Evolutionary conservation across 768 basidiomycete genomes (phyloP).

Genomic region (Collybia nuda): DNA sequence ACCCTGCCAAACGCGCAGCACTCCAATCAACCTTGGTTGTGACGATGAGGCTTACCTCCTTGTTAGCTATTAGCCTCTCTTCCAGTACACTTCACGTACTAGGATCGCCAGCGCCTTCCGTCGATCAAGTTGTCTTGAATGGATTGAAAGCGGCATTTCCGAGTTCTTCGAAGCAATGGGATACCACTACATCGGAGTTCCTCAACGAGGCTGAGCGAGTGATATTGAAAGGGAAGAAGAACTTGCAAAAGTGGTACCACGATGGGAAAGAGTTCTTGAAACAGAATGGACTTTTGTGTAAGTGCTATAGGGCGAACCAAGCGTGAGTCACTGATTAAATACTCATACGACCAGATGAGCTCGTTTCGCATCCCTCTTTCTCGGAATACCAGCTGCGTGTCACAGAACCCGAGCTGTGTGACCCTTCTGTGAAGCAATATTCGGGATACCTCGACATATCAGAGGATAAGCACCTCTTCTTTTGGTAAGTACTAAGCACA

Average conservation of each 20-base stretch:
- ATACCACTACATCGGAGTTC: slow-evolving; percentile 28
- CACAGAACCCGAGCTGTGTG: slow-evolving; percentile 73
- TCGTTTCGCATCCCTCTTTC: slow-evolving; percentile 55
- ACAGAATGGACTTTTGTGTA: slow-evolving; percentile 72
- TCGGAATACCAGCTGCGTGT: slow-evolving; percentile 55
- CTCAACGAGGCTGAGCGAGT: slow-evolving; percentile 42
- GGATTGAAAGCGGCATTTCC: slow-evolving; percentile 20
- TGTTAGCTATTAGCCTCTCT: slow-evolving; percentile 8
- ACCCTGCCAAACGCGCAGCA: too few species aligned
- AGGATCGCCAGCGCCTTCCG: slow-evolving; percentile 10
- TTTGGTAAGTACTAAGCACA: slow-evolving; percentile 65
- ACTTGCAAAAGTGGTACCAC: slow-evolving; percentile 61
- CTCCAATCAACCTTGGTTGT: not conserved
- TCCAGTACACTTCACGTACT: not conserved
- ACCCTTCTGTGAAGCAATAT: slow-evolving; percentile 75
- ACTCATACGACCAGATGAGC: slow-evolving; percentile 59
- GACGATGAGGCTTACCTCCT: slow-evolving; percentile 16
- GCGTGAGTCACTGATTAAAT: not conserved
- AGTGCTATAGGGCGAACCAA: slow-evolving; percentile 22
- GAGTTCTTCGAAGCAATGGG: slow-evolving; percentile 4
- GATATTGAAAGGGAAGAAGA: slow-evolving; percentile 43
- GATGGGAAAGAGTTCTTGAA: slow-evolving; percentile 66
- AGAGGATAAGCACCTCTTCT: slow-evolving; percentile 82
- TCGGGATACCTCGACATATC: slow-evolving; percentile 84
- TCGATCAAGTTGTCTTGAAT: slow-evolving; percentile 45